phyloP scores from a whole-genome alignment of 345 rosid species.

The Gossypium turneri region DNA sequence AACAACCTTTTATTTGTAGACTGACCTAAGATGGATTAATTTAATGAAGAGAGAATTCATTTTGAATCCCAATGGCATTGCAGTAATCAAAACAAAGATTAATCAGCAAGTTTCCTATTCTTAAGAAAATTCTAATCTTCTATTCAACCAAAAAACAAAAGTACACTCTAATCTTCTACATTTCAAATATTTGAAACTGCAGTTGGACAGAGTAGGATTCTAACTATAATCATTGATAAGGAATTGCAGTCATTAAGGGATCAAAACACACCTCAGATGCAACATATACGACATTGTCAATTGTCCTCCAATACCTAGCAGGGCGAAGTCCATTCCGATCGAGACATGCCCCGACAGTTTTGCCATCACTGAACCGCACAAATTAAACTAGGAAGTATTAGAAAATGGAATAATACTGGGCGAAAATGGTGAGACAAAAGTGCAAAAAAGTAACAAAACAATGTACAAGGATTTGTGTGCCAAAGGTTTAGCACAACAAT shows the following conservation, averaged over 20 bases:
- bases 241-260: slow-evolving; percentile 14
- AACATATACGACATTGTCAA: slow-evolving; percentile 90
- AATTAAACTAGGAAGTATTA: slow-evolving; percentile 37
- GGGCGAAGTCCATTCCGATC: slow-evolving; percentile 99
- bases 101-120: not conserved
- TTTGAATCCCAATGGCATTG: not conserved
- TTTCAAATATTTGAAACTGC: not conserved
- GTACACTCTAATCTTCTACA: not conserved
- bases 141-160: not conserved
- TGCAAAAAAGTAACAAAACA: not conserved
- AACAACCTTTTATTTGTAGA: slow-evolving; percentile 1
- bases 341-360: slow-evolving; percentile 97
- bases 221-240: slow-evolving; percentile 9
- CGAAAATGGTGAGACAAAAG: slow-evolving; percentile 12
- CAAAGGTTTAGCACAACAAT: not conserved
- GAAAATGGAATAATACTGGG: slow-evolving; percentile 25
- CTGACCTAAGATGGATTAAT: not conserved
- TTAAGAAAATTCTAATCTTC: not conserved
- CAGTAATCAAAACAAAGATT: not conserved
- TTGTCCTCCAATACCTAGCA: slow-evolving; percentile 95
- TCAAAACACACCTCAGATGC: slow-evolving; percentile 83
- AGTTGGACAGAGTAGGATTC: not conserved
- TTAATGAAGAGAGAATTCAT: not conserved
- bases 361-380: slow-evolving; percentile 80
- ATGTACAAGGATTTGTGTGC: not conserved